A percentile compares a stretch with the other conserved stretches of the same genome.
phyloP scores from a whole-genome alignment of 2,329 filamentous ascomycete genomes.

The Rhynchosporium agropyri region DNA sequence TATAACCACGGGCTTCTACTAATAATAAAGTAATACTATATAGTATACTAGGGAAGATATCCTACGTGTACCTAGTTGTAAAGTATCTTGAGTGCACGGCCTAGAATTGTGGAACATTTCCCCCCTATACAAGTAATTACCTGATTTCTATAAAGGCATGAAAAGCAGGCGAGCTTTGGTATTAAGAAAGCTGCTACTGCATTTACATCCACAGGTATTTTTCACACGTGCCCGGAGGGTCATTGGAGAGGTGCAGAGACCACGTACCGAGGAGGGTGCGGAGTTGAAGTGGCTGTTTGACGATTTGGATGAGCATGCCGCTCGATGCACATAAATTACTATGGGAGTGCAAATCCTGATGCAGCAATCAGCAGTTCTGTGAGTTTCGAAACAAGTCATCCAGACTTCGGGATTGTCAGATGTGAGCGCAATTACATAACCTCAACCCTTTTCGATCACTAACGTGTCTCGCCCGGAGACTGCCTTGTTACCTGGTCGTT shows the following conservation, averaged over 20 bases:
- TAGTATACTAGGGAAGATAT: too few relatives aligned
- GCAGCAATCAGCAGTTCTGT: not conserved
- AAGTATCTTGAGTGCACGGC: too few relatives aligned
- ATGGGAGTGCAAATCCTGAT: not conserved
- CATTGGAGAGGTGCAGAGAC: not conserved
- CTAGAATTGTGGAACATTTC: too few relatives aligned
- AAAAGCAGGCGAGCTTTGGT: too few relatives aligned
- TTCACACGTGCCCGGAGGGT: not conserved
- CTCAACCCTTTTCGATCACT: not conserved
- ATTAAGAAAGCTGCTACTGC: too few relatives aligned
- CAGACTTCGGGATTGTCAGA: not conserved
- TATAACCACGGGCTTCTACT: too few relatives aligned
- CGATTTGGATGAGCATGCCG: conserved; percentile 1
- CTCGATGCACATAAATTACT: not conserved
- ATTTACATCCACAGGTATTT: not conserved
- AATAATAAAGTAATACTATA: too few relatives aligned
- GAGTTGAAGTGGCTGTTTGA: not conserved
- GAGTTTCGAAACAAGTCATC: not conserved
- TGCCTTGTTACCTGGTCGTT: not conserved
- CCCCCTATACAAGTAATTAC: too few relatives aligned
- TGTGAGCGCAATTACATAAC: not conserved
- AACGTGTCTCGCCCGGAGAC: not conserved
- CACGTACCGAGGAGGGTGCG: not conserved
- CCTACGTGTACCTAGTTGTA: too few relatives aligned
- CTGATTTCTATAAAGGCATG: too few relatives aligned